phyloP scores from a whole-genome alignment of 1,284 basidiomycete genomes.

The Cryptococcus sp. region DNA sequence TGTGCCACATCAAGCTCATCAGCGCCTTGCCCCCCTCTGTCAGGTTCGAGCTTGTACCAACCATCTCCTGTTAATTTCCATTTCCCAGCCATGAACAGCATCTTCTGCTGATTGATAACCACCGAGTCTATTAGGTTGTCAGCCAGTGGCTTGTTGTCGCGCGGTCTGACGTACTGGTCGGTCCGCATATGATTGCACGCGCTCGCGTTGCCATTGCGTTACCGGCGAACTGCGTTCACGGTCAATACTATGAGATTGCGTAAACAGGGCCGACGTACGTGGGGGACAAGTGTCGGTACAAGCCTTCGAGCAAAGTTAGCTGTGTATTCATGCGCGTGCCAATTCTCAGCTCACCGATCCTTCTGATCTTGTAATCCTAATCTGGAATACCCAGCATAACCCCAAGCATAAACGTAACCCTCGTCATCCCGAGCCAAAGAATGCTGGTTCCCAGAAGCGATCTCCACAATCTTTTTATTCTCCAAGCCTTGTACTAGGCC shows the following conservation, averaged over 20 bases:
- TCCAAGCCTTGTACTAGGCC: constrained; percentile 27
- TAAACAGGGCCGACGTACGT: constrained; percentile 53
- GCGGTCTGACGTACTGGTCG: constrained; percentile 58
- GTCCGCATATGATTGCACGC: constrained; percentile 71
- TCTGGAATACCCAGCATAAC: constrained; percentile 53
- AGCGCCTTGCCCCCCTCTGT: not conserved
- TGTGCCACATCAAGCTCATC: constrained; percentile 34
- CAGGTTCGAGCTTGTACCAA: constrained; percentile 31
- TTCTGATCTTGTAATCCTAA: constrained; percentile 72
- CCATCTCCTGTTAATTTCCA: constrained; percentile 95
- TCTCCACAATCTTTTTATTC: constrained; percentile 68
- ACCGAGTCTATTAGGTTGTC: constrained; percentile 59
- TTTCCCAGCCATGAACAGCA: constrained; percentile 63
- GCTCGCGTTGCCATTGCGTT: constrained; percentile 68
- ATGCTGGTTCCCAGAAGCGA: constrained; percentile 85
- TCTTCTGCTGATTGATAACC: constrained; percentile 77
- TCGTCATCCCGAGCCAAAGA: constrained; percentile 75
- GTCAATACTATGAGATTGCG: constrained; percentile 3
- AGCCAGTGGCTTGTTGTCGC: not conserved
- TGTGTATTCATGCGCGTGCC: not conserved
- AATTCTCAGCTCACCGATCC: constrained; percentile 58
- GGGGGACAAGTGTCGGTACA: constrained; percentile 73
- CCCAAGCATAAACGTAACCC: constrained; percentile 81
- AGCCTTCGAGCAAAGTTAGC: constrained; percentile 46
- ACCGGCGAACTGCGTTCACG: constrained; percentile 65